A percentile compares a stretch with the other conserved stretches of the same genome.
These are phyloP conservation scores for Mycena vitilis DNA, from an alignment of 768 basidiomycete species.

Conservation along the genomic window DNA sequence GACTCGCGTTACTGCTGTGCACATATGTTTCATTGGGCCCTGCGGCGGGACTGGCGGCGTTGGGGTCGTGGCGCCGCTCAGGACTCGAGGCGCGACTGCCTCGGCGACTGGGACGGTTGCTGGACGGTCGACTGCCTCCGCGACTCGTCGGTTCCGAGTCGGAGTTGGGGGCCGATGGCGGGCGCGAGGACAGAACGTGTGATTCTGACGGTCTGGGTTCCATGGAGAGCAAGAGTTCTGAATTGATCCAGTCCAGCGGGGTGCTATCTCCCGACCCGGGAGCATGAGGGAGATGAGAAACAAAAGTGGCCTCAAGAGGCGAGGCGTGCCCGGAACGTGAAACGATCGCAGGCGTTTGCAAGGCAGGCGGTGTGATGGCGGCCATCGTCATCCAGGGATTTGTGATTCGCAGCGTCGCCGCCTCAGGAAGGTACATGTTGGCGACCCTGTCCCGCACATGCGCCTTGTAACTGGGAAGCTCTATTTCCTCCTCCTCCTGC, in stretches of 20 bases:
- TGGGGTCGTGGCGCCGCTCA: constrained; percentile 50
- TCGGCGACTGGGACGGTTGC: constrained; percentile 46
- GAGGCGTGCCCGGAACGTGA: constrained; percentile 51
- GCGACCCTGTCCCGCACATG: constrained; percentile 93
- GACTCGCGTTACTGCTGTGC: constrained; percentile 63
- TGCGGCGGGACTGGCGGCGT: constrained; percentile 32
- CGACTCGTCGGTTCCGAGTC: constrained; percentile 42
- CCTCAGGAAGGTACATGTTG: constrained; percentile 76
- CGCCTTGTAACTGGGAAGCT: constrained; percentile 89
- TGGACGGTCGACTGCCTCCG: constrained; percentile 41
- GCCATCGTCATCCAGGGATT: constrained; percentile 70
- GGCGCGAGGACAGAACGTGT: constrained; percentile 32
- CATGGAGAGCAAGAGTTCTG: constrained; percentile 81
- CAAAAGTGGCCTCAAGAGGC: constrained; percentile 52
- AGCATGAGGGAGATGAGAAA: constrained; percentile 58
- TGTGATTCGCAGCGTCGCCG: constrained; percentile 68
- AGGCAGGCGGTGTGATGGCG: constrained; percentile 46
- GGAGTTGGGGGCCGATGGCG: constrained; percentile 12
- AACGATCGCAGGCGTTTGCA: constrained; percentile 31
- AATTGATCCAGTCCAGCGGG: constrained; percentile 84
- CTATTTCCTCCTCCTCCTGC: constrained; percentile 69
- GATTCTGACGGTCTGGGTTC: constrained; percentile 46
- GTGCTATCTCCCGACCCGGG: constrained; percentile 58
- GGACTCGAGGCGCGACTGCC: constrained; percentile 69
- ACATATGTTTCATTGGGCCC: constrained; percentile 60